These are phyloP conservation scores for Botrytis galanthina DNA, from an alignment of 2,329 filamentous ascomycete genomes.

Conservation along the genomic window DNA sequence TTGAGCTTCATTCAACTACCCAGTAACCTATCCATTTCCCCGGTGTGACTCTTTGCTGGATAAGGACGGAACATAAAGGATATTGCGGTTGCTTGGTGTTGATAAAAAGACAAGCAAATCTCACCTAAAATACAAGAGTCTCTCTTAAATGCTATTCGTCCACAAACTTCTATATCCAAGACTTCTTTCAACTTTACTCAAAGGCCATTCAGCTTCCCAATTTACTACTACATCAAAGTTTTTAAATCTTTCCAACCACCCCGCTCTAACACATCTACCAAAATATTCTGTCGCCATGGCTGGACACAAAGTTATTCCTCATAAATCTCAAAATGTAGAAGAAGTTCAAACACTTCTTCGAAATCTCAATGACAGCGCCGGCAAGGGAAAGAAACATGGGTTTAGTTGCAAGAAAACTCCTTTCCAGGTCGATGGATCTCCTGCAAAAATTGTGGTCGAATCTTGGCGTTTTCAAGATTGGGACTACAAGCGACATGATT, in stretches of 20 bases:
- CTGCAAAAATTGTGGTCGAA: slow-evolving; percentile 66
- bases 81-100: not conserved
- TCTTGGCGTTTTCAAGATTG: slow-evolving; percentile 94
- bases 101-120: not conserved
- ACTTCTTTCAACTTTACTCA: slow-evolving; percentile 4
- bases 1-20: not conserved
- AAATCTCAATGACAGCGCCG: slow-evolving; percentile 55
- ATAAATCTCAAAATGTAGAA: slow-evolving; percentile 65
- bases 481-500: slow-evolving; percentile 85
- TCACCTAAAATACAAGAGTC: not conserved
- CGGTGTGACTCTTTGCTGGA: slow-evolving; percentile 2
- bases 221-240: not conserved
- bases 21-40: not conserved
- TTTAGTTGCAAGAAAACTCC: slow-evolving; percentile 80
- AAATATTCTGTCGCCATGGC: slow-evolving; percentile 47
- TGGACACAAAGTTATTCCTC: slow-evolving; percentile 53
- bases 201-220: not conserved
- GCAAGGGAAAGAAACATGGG: slow-evolving; percentile 54
- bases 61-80: not conserved
- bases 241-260: not conserved
- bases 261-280: not conserved
- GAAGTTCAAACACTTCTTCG: slow-evolving; percentile 51
- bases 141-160: not conserved
- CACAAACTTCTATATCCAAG: not conserved
- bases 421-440: slow-evolving; percentile 64